phyloP scores from a whole-genome alignment of 768 basidiomycete genomes.

The Rhodocollybia butyracea region DNA sequence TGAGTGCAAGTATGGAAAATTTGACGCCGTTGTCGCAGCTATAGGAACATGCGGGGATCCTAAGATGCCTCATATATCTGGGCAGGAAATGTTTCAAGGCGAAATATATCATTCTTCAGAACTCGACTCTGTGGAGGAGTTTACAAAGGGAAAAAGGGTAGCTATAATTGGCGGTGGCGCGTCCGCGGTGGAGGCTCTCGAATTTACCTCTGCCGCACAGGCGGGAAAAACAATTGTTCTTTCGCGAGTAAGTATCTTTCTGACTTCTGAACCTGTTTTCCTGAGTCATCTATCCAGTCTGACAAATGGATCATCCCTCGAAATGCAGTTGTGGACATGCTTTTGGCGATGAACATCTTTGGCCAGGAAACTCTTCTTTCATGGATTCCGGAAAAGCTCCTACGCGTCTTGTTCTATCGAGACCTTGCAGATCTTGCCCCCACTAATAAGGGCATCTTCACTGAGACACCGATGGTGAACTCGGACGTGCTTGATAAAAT shows the following conservation, averaged over 20 bases:
- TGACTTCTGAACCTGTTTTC: background rate
- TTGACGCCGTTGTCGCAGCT: slow-evolving; percentile 5
- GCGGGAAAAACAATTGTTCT: slow-evolving; percentile 4
- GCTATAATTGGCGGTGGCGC: slow-evolving; percentile 38
- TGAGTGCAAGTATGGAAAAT: slow-evolving; percentile 5
- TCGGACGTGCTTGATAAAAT: slow-evolving; percentile 47
- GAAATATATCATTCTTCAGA: slow-evolving; percentile 39
- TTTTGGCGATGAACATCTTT: slow-evolving; percentile 48
- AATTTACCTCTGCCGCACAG: slow-evolving; percentile 12
- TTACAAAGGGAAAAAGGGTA: slow-evolving; percentile 16
- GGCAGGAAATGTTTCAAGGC: slow-evolving; percentile 5
- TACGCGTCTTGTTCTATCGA: slow-evolving; percentile 39
- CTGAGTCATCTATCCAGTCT: background rate
- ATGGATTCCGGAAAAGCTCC: slow-evolving; percentile 45
- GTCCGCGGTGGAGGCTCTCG: slow-evolving; percentile 34
- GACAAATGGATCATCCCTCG: slow-evolving; percentile 45
- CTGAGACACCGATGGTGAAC: slow-evolving; percentile 50
- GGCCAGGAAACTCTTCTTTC: slow-evolving; percentile 51
- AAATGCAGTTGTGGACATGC: slow-evolving; percentile 45
- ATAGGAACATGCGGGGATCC: slow-evolving; percentile 7
- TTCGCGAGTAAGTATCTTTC: background rate
- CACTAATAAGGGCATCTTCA: slow-evolving; percentile 37
- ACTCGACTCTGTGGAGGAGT: slow-evolving; percentile 33
- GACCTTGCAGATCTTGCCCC: slow-evolving; percentile 44
- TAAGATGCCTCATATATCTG: slow-evolving; percentile 5